Evolutionary conservation across 2,329 filamentous ascomycete species (phyloP), one percentile per base, ranked within the genome.

Genomic region (Stachybotrys elegans): DNA sequence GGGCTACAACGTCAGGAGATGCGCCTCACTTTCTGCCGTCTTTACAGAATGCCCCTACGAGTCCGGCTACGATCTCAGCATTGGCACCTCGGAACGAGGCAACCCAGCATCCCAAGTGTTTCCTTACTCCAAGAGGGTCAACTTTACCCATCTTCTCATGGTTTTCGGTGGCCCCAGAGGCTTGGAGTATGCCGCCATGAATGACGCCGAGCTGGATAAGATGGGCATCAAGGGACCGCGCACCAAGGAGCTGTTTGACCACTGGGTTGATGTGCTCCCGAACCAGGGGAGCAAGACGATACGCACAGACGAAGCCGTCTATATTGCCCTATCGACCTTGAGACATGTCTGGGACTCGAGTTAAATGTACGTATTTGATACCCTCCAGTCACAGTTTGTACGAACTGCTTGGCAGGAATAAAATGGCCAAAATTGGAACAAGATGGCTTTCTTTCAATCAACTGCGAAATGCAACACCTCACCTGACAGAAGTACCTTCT

Each of bases 61-160:
- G 44, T 81, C 79, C 37, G 89, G 89, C 12, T 95, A 95, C 64
- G 88, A 94, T 63, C 54, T 91, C 45, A 88, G 83, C 53, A 81
- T 95, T 52, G 89, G 88, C 14, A 94, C 88, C 0, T 92, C 87
- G 4, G 89, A 94, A 66, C 81, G 86, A 49, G 85, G 88, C 42
- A 55, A 71, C 27, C 67, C 79, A 1, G 63, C 73, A 16, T 68
- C 65, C n/a, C 65, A 63, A 41, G 69, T 61, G 3, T 76, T 76
- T 46, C 71, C 71, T 1, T 57, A 64, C 11, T 62, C 55, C 49
- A 72, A 65, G 57, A 63, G 61, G 38, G 55, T 66, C 42, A 47
- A 55, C 12, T 88, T 87, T 62, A 78, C 81, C 47, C 88, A 94
- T 63, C 65, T 93, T 13, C 62, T 95, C 2, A 63, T 95, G 22